Evolutionary conservation across 257 asterid genomes (phyloP).

Genomic region (Nicotiana knightiana): DNA sequence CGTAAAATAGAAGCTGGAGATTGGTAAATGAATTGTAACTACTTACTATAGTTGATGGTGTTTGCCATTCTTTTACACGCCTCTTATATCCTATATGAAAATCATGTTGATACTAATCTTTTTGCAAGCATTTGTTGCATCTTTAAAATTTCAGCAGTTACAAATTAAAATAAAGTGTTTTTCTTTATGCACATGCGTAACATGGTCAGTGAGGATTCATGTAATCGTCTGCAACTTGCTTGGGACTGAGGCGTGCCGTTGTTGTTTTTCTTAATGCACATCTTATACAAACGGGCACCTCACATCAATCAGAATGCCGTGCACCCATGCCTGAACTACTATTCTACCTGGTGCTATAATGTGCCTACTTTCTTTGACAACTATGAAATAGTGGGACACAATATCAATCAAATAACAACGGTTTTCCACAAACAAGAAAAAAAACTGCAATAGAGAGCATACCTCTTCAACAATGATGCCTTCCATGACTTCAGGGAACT

Average conservation of each 20-base stretch:
- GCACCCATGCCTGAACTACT: background rate
- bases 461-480: constrained; percentile 12
- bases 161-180: background rate
- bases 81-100: background rate
- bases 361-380: background rate
- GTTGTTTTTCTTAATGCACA: background rate
- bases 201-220: background rate
- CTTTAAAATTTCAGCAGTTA: background rate
- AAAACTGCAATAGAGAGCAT: background rate
- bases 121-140: background rate
- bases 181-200: background rate
- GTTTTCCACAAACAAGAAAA: background rate
- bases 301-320: background rate
- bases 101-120: background rate
- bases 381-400: background rate
- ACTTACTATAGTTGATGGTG: background rate
- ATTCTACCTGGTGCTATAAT: background rate
- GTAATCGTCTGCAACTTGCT: background rate
- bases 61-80: background rate
- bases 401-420: background rate
- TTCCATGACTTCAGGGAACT: background rate
- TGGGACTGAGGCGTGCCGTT: background rate
- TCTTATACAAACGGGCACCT: background rate
- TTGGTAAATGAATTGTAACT: too few species aligned
- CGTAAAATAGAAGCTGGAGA: too few species aligned